Evolutionary conservation across 129 eudicot species (phyloP).

Genomic region (Artemisia annua): DNA sequence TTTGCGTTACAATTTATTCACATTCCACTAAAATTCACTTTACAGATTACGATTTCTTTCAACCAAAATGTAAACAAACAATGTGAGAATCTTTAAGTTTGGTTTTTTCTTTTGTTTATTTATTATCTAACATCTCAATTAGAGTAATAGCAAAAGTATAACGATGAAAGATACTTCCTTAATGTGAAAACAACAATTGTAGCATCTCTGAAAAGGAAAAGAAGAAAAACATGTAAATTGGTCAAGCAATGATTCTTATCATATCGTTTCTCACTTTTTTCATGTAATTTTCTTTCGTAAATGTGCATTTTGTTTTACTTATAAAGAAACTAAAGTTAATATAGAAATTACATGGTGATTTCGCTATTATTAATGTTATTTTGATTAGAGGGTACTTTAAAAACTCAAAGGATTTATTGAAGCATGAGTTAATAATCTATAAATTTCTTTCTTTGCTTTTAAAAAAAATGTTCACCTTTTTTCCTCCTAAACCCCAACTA

Average conservation of each 20-base stretch:
- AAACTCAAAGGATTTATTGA: too few species aligned
- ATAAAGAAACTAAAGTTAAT: too few species aligned
- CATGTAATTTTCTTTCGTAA: neutral
- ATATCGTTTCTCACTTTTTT: neutral
- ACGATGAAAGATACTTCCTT: neutral
- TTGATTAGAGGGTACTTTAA: too few species aligned
- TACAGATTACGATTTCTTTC: too few species aligned
- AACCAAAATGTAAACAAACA: neutral
- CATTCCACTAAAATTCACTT: too few species aligned
- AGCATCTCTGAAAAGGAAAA: neutral
- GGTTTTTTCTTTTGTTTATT: neutral
- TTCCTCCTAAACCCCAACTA: neutral
- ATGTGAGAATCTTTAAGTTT: slow-evolving; percentile 6
- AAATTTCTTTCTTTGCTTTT: too few species aligned
- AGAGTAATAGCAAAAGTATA: neutral
- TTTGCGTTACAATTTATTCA: too few species aligned
- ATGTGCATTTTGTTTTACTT: neutral
- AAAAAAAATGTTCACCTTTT: neutral
- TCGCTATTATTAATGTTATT: too few species aligned
- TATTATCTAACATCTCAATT: neutral
- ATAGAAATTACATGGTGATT: too few species aligned
- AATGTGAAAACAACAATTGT: slow-evolving; percentile 3
- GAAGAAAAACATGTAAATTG: neutral
- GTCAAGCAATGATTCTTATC: neutral
- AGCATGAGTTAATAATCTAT: too few species aligned